Base-by-base conservation (phyloP, 2,329 filamentous ascomycete species). In the Periconia digitata region DNA sequence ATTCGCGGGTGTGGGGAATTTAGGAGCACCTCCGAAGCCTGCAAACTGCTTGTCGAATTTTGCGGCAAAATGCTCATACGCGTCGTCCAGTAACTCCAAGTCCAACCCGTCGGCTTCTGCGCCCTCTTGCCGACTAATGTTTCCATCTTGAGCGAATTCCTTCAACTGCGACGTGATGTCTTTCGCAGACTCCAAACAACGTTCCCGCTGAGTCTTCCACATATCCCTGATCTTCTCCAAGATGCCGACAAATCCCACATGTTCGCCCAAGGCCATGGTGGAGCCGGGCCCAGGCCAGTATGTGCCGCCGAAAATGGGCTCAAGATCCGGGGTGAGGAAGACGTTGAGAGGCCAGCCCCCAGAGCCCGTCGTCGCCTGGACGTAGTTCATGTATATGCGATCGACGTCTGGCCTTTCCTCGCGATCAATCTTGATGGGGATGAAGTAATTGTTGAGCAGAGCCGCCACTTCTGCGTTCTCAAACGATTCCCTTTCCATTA, bases 321-420 rank as follows among this genome's bases (percentile, higher is more conserved):
- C 87, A 21, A 97, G 80, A 58, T 95, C 86, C 0, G 94, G 91
- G 0, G 94, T 99, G 23, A 97, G 80, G 68, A 99, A 97, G n/a
- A 96, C 86, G 65, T 96, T 97, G 51, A 97, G 75, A 1, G 94
- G 94, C 92, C 94, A 97, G 34, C 94, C 94, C 8, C 91, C 92
- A 1, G 84, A 86, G 17, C 89, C 91, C 49, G 88, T 95, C 10
- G 94, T 92, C 1, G 92, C 92, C 69, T 96, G 91, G 35, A 96
- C 87, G 71, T 96, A 99, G 75, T 96, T 96, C 90, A 96, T 96
- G 71, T 97, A 97, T 56, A 97, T 92, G 53, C 89, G 85, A 66
- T 99, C 94, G 55, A 97, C 85, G 66, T 97, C 92, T 8, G 92
- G 92, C 21, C 92, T 85, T 72, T 96, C 90, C 72, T 99, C 94